These are phyloP conservation scores for Aspergillus heteromorphus DNA, from an alignment of 495 filamentous ascomycete species.

Conservation along the genomic window DNA sequence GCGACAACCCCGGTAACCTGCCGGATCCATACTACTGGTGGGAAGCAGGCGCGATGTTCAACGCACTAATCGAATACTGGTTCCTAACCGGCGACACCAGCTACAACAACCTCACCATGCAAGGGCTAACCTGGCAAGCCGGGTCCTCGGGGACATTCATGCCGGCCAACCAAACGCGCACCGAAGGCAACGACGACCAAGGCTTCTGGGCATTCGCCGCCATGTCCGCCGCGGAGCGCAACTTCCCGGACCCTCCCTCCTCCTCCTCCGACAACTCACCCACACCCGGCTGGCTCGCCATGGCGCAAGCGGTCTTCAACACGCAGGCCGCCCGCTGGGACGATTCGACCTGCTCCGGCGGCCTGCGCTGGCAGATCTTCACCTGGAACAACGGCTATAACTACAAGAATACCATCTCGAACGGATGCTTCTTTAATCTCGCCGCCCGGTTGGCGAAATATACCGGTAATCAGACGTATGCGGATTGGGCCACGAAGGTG, in stretches of 20 bases:
- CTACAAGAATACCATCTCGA: slow-evolving; percentile 79
- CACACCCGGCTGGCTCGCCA: slow-evolving; percentile 64
- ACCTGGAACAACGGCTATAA: slow-evolving; percentile 71
- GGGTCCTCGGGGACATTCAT: slow-evolving; percentile 65
- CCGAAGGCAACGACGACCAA: slow-evolving; percentile 79
- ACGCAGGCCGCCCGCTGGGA: slow-evolving; percentile 71
- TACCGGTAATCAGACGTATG: slow-evolving; percentile 73
- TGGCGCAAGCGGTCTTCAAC: slow-evolving; percentile 81
- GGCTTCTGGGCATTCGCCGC: slow-evolving; percentile 81
- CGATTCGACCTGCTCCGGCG: slow-evolving; percentile 58
- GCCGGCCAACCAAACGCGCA: slow-evolving; percentile 74
- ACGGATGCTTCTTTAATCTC: slow-evolving; percentile 76
- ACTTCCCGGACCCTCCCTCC: slow-evolving; percentile 53
- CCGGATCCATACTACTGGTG: slow-evolving; percentile 80
- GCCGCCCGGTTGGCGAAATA: slow-evolving; percentile 70
- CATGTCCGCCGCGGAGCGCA: slow-evolving; percentile 75
- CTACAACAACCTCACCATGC: slow-evolving; percentile 64
- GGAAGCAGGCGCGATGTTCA: slow-evolving; percentile 75
- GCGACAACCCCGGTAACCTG: slow-evolving; percentile 65
- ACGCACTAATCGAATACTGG: slow-evolving; percentile 77
- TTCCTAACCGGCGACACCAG: slow-evolving; percentile 68
- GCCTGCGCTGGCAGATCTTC: slow-evolving; percentile 82
- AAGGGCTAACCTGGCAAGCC: slow-evolving; percentile 67
- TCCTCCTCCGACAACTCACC: slow-evolving; percentile 25
- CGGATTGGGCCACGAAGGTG: slow-evolving; percentile 65